Evolutionary conservation across 177 flowering plant species (phyloP), one percentile per base, ranked within the genome.

Genomic region (Vitis hybrid): DNA sequence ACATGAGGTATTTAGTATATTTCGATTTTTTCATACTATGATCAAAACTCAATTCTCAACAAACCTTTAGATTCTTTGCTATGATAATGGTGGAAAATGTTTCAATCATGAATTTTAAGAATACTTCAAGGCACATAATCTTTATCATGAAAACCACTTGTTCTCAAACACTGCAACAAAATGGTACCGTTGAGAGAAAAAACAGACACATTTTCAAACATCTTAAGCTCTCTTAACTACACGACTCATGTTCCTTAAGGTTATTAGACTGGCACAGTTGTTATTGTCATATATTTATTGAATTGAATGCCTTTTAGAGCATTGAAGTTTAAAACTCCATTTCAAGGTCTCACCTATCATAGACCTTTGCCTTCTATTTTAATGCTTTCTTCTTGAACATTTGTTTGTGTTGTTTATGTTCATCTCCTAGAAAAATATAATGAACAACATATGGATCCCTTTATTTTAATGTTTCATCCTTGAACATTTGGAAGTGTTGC

Each of bases 401-500:
- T 66, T 66, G 58, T 17, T 6, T 52, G 17, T 66, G 68, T 23
- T 19, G 58, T n/a, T 18, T 66, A 51, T 55, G 68, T 66, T 17
- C 68, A 66, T 52, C 18, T 66, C 8, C 48, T 30, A 66, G 9
- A 52, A 66, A 30, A 19, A 21, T 21, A 30, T 10, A 40, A 8
- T 8, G 48, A 40, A 40, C 48, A 40, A 40, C 32, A 30, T 4
- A 30, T 30, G 32, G 32, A 30, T 4, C 32, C 5, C 32, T 30
- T 30, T 30, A 30, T 30, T 4, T 30, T 30, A 30, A 30, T 30
- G 32, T 30, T 30, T 30, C 32, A 30, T 30, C 32, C 32, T 30
- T 30, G 32, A 30, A 30, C 32, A 30, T 30, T 30, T 30, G 32
- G 32, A 30, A 30, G 32, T 30, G 32, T 30, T 30, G 32, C 32